Percentiles rank a stretch among this genome's conserved stretches.
These are phyloP conservation scores for Pleurozium schreberi DNA, from an alignment of 225 moss, liverwort and hornwort species.

Conservation along the genomic window DNA sequence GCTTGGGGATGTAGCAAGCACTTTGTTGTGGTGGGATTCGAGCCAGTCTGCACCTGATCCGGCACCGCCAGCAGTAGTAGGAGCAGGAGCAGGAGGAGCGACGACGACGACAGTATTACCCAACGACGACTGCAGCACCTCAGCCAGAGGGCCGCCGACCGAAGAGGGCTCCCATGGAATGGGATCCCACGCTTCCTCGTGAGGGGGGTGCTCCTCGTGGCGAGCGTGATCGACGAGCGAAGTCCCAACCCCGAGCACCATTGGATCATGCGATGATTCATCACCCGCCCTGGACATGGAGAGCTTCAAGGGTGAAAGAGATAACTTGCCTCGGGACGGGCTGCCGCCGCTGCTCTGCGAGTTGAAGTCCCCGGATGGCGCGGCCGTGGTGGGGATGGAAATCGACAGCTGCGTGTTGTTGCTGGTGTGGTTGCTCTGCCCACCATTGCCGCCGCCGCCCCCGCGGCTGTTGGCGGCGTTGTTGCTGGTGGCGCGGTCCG, in stretches of 20 bases:
- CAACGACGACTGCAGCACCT: constrained; percentile 56
- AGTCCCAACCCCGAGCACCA: constrained; percentile 52
- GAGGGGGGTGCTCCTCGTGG: constrained; percentile 7
- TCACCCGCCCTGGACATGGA: constrained; percentile 84
- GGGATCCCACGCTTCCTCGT: constrained; percentile 54
- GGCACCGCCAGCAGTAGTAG: constrained; percentile 9
- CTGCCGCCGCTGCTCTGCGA: constrained; percentile 80
- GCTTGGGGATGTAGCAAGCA: constrained; percentile 3
- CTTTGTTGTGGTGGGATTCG: constrained; percentile 12
- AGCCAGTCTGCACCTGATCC: constrained; percentile 58
- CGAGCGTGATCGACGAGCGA: not conserved
- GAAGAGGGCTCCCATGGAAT: constrained; percentile 60
- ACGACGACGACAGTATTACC: constrained; percentile 21
- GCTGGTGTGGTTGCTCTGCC: constrained; percentile 60
- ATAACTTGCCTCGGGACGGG: constrained; percentile 99
- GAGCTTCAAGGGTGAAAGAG: constrained; percentile 98
- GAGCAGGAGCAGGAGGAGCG: not conserved
- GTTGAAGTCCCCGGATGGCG: constrained; percentile 66
- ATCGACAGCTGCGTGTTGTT: constrained; percentile 99
- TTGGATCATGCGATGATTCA: constrained; percentile 13
- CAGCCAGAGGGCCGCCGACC: constrained; percentile 74
- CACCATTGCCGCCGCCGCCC: constrained; percentile 12
- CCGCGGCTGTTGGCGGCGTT: not conserved
- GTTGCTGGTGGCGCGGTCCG: constrained; percentile 34
- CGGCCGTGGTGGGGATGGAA: constrained; percentile 88